Evolutionary conservation across 352 stramenopile species (phyloP), one percentile per base, ranked within the genome.

Genomic region (Pythium grandisporangium): DNA sequence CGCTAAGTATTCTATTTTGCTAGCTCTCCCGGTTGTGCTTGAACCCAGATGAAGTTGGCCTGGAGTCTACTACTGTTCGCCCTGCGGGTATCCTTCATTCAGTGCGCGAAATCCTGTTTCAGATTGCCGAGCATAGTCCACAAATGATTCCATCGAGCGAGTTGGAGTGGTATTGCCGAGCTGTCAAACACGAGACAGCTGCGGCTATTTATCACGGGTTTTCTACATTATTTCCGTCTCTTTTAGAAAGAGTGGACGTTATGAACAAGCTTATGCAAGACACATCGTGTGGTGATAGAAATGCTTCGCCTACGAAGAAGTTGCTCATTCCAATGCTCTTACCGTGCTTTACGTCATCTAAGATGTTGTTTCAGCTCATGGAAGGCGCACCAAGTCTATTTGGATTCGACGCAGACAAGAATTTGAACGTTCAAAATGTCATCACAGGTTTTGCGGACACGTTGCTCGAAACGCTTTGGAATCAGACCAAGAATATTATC

Each of bases 341-440:
- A 0, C 78, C 80, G n/a, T 77, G 57, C 24, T 91, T 93, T 45
- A 84, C 78, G 17, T 86, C 75, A 24, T 57, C 71, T 12, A 88
- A 88, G 43, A 91, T 86, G 66, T 51, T 93, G 5, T 93, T 91
- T 48, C 67, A 87, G 36, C 52, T 93, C 2, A 87, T 90, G 58
- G 63, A 30, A 34, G 75, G 90, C 41, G 58, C 68, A 5, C 35
- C 48, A 11, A 17, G 41, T 1, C 45, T 67, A 2, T 66, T 70
- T 6, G 48, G 44, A 24, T 14, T 14, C 14, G 27, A 32, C 14
- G 27, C 27, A 32, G 27, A 14, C 14, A n/a, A n/a, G n/a, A n/a
- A n/a, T 51, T 26, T 51, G 44, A 26, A 48, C 37, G 30, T 49
- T n/a, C 59, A 63, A n/a, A 36, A 22, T 5, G 33, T 67, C 13